Evolutionary conservation across 805 yeast species (phyloP).

Genomic region (Metschnikowia lachancei): DNA sequence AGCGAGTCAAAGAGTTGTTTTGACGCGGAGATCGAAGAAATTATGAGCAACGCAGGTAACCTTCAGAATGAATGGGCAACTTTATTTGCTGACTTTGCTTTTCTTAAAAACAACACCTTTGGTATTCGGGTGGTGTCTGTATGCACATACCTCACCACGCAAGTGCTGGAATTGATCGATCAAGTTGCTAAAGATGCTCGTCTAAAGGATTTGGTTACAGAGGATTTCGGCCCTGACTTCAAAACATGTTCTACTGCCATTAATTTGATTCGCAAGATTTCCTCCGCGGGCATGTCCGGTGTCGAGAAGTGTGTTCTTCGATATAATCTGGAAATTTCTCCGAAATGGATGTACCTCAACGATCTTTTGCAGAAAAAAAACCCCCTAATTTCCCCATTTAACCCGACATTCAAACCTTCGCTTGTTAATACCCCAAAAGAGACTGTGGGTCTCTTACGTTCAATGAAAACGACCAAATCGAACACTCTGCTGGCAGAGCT

Average conservation of each 20-base stretch:
- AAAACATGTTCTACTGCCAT: constrained; percentile 40
- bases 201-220: constrained; percentile 22
- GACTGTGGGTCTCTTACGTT: background rate
- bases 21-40: constrained; percentile 1
- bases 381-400: background rate
- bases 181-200: constrained; percentile 5
- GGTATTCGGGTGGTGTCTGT: constrained; percentile 12
- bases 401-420: background rate
- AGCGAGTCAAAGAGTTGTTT: background rate
- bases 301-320: background rate
- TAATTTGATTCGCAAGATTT: constrained; percentile 33
- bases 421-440: background rate
- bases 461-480: constrained; percentile 1
- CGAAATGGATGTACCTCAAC: constrained; percentile 15
- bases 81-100: constrained; percentile 6
- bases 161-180: constrained; percentile 8
- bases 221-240: constrained; percentile 33
- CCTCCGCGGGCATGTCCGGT: constrained; percentile 4
- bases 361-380: constrained; percentile 3
- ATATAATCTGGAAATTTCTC: constrained; percentile 13
- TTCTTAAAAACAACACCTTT: constrained; percentile 9
- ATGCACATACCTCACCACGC: constrained; percentile 11
- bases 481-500: constrained; percentile 11
- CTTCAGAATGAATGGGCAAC: constrained; percentile 12
- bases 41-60: background rate